Evolutionary conservation across 2,329 filamentous ascomycete species (phyloP).

Genomic region (Ophiognomonia clavigignenti-juglandacearum): DNA sequence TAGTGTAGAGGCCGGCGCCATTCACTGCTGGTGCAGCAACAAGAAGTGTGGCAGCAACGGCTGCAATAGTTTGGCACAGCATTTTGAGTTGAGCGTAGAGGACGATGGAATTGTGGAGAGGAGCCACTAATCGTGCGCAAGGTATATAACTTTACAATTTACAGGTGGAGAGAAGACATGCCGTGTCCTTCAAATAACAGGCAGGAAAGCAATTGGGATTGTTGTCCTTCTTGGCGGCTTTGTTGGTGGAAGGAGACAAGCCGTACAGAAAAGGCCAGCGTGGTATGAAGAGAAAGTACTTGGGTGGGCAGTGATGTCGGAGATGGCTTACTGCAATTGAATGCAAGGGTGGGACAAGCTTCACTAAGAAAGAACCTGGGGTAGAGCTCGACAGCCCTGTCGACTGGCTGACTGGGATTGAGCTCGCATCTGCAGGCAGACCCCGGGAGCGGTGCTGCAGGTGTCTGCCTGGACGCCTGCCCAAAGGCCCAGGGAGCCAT

Average conservation of each 20-base stretch:
- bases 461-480: too few relatives aligned
- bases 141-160: too few relatives aligned
- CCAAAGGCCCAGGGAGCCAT: too few relatives aligned
- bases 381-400: too few relatives aligned
- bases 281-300: conserved; percentile 26
- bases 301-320: not conserved
- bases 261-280: conserved; percentile 37
- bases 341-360: too few relatives aligned
- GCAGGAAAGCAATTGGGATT: conserved; percentile 4
- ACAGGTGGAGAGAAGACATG: conserved; percentile 12
- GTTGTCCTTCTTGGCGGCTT: not conserved
- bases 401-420: too few relatives aligned
- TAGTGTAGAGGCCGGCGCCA: conserved; percentile 73
- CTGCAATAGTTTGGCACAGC: conserved; percentile 50
- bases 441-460: too few relatives aligned
- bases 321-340: too few relatives aligned
- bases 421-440: too few relatives aligned
- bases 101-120: not conserved
- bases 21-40: conserved; percentile 56
- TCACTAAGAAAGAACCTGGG: too few relatives aligned
- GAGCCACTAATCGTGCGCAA: too few relatives aligned
- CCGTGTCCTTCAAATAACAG: not conserved
- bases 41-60: conserved; percentile 58
- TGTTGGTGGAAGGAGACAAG: conserved; percentile 19
- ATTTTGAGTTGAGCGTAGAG: conserved; percentile 30